phyloP scores from a whole-genome alignment of 2,329 filamentous ascomycete genomes.

The Exserohilum turcica region DNA sequence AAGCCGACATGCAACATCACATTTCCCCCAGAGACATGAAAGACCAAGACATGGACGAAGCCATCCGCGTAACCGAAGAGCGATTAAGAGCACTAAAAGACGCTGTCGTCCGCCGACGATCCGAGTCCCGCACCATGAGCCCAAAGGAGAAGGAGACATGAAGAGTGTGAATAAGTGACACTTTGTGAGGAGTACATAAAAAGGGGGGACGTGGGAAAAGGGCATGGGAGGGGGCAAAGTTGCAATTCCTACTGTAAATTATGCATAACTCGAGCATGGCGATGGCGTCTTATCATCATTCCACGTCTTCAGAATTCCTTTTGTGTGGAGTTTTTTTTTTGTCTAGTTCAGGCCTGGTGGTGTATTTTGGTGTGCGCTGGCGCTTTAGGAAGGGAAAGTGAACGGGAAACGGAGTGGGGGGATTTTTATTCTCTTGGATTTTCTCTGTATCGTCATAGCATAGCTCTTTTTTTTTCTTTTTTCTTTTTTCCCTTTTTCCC shows the following conservation, averaged over 20 bases:
- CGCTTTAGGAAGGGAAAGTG: no score
- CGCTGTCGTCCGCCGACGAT: conserved; percentile 57
- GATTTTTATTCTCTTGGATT: no score
- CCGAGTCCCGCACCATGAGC: conserved; percentile 26
- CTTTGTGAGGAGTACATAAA: no score
- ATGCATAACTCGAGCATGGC: conserved; percentile 12
- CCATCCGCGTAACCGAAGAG: conserved; percentile 85
- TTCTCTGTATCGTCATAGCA: no score
- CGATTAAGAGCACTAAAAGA: conserved; percentile 76
- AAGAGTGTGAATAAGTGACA: no score
- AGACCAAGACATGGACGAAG: conserved; percentile 75
- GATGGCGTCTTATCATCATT: conserved; percentile 10
- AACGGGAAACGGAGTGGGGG: no score
- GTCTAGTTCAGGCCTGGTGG: background rate
- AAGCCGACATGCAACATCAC: conserved; percentile 56
- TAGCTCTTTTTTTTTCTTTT: no score
- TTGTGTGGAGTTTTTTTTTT: background rate
- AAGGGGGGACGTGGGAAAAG: background rate
- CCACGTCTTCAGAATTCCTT: no score
- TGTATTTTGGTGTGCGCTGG: no score
- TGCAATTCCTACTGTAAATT: conserved; percentile 9
- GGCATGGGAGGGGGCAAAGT: background rate
- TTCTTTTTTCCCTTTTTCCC: no score
- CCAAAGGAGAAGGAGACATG: conserved; percentile 26
- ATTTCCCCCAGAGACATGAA: conserved; percentile 63